Evolutionary conservation across 163 green algal genomes (phyloP), one percentile per base, ranked within the genome.

Genomic region (Scenedesmus sp.): DNA sequence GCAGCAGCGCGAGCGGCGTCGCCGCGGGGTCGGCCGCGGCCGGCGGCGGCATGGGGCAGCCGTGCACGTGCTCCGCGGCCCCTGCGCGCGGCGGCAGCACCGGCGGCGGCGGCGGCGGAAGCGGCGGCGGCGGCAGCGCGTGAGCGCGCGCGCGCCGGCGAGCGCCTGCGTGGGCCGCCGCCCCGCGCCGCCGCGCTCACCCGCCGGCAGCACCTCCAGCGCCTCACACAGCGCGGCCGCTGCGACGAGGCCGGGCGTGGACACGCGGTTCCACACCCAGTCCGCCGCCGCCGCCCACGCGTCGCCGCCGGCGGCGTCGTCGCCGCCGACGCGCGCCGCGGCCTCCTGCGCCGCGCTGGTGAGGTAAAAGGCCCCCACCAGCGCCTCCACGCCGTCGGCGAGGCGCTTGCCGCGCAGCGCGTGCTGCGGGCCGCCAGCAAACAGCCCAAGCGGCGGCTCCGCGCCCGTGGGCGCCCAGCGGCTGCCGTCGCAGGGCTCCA

Each of bases 361-460:
- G 7, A 81, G 14, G 34, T 81, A 81, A 14, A 66, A 73, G 18
- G 74, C 74, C 7, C 74, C 74, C 9, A 81, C 57, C 62, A 81
- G 67, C 14, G 50, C 26, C 50, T 81, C 74, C 14, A 81, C 33
- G 17, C 63, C 62, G 31, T 81, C 74, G 4, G 74, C 74, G 15
- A 74, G 24, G 36, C 62, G 50, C 74, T 81, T 81, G 24, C 74
- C 74, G 39, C 50, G 47, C 13, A 70, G 63, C 0, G 14, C 58
- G 0, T 33, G 13, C 20, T 22, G 51, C 24, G 20, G 24, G 2
- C 69, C 69, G 2, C 14, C 36, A 14, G 29, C 53, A 24, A 77
- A 47, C 33, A 77, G 69, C 50, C 69, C 69, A 26, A 77, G 24
- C 4, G 15, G 53, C 24, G 13, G 14, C 17, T 20, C 6, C 20